Percentiles rank a stretch among this genome's conserved stretches.
phyloP scores from a whole-genome alignment of 2,329 filamentous ascomycete genomes.

The Microdochium trichocladiopsis region DNA sequence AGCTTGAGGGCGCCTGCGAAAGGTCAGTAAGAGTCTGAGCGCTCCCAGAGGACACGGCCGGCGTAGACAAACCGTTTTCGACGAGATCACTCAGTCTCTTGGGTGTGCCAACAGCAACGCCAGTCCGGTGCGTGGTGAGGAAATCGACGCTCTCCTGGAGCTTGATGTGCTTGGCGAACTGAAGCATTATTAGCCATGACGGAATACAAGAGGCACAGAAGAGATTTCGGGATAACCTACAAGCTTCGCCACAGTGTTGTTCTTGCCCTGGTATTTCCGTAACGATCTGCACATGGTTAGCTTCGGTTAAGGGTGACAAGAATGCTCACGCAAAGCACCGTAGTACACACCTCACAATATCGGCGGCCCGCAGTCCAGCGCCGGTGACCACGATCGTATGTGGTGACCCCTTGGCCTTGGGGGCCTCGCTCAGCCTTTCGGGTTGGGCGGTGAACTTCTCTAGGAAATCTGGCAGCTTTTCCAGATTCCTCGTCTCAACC shows the following conservation, averaged over 20 bases:
- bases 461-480: slow-evolving; percentile 73
- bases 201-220: neutral
- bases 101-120: slow-evolving; percentile 87
- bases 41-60: neutral
- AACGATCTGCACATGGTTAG: slow-evolving; percentile 46
- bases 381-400: slow-evolving; percentile 87
- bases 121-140: slow-evolving; percentile 63
- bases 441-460: slow-evolving; percentile 56
- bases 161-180: slow-evolving; percentile 98
- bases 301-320: neutral
- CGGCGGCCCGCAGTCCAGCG: slow-evolving; percentile 78
- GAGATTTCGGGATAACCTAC: slow-evolving; percentile 26
- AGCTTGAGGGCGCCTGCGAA: slow-evolving; percentile 59
- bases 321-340: slow-evolving; percentile 4
- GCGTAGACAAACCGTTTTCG: slow-evolving; percentile 56
- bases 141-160: slow-evolving; percentile 76
- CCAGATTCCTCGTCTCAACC: slow-evolving; percentile 56
- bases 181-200: slow-evolving; percentile 6
- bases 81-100: slow-evolving; percentile 75
- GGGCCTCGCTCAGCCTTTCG: slow-evolving; percentile 53
- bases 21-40: slow-evolving; percentile 4
- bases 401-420: slow-evolving; percentile 63
- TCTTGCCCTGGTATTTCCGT: slow-evolving; percentile 72
- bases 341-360: slow-evolving; percentile 60
- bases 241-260: slow-evolving; percentile 75